Conservation (phyloP, 805 yeast genomes). For the Nakazawaea ambrosiae region DNA sequence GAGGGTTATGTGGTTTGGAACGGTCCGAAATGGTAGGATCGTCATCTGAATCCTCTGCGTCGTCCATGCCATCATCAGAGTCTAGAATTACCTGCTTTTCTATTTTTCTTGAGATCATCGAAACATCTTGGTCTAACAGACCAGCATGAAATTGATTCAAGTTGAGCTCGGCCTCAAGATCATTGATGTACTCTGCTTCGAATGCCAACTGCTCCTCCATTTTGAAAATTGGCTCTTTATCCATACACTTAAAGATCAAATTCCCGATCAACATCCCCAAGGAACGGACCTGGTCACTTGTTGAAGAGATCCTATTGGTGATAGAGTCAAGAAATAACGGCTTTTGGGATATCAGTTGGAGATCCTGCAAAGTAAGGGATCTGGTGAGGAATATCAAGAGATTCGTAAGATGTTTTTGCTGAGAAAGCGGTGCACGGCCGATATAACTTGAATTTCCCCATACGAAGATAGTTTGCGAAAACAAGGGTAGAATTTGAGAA, state of each 20-base stretch:
- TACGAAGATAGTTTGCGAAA: neutral
- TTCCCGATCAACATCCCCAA: constrained; percentile 58
- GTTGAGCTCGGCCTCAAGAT: neutral
- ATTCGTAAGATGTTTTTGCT: constrained; percentile 44
- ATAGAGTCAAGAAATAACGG: constrained; percentile 39
- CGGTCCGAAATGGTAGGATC: constrained; percentile 35
- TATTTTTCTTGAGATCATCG: constrained; percentile 14
- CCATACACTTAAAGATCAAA: constrained; percentile 27
- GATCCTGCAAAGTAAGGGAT: constrained; percentile 16
- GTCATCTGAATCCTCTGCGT: constrained; percentile 43
- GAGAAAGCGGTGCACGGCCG: constrained; percentile 1
- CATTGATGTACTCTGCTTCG: constrained; percentile 8
- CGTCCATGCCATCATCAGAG: constrained; percentile 26
- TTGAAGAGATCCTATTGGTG: constrained; percentile 47
- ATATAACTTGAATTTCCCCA: constrained; percentile 6
- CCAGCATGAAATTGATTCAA: neutral
- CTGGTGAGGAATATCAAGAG: constrained; percentile 32
- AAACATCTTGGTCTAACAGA: constrained; percentile 16
- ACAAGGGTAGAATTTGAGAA: neutral
- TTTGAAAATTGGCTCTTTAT: constrained; percentile 14
- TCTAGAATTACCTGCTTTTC: constrained; percentile 13
- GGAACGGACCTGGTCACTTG: constrained; percentile 34
- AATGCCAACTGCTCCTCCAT: constrained; percentile 26
- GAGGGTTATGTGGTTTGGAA: constrained; percentile 37
- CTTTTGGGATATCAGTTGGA: constrained; percentile 26